phyloP scores from a whole-genome alignment of 805 yeast genomes.

The Suhomyces faveliae region DNA sequence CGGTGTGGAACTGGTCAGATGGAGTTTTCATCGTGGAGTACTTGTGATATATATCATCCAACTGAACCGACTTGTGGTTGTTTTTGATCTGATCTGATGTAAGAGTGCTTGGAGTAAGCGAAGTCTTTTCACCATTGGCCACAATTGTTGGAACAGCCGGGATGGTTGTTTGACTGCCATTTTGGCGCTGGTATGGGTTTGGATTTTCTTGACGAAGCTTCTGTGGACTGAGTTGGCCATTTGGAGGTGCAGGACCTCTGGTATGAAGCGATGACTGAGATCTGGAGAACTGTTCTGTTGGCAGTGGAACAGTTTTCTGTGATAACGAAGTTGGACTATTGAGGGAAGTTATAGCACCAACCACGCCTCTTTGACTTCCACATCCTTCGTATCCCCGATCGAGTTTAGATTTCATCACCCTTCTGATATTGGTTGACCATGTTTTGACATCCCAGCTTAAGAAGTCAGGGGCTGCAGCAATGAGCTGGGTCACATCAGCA shows the following conservation, averaged over 20 bases:
- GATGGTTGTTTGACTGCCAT: background rate
- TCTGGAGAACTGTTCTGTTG: background rate
- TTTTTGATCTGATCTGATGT: conserved; percentile 9
- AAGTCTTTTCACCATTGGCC: background rate
- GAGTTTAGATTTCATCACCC: conserved; percentile 33
- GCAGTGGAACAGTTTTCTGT: background rate
- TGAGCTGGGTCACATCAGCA: conserved; percentile 26
- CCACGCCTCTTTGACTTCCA: conserved; percentile 64
- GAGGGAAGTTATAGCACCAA: conserved; percentile 58
- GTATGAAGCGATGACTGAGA: background rate
- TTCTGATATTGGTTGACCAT: conserved; percentile 34
- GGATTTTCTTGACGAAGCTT: background rate
- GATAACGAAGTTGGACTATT: conserved; percentile 34
- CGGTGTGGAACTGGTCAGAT: conserved; percentile 35
- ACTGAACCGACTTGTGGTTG: conserved; percentile 36
- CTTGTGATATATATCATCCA: conserved; percentile 44
- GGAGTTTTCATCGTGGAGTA: conserved; percentile 40
- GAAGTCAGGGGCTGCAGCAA: conserved; percentile 17
- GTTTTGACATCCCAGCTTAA: conserved; percentile 37
- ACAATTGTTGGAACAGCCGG: background rate
- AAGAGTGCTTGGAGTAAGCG: conserved; percentile 1
- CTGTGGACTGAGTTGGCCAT: background rate
- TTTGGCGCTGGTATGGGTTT: background rate
- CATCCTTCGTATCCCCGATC: conserved; percentile 66
- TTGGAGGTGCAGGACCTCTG: background rate